Percentiles rank a stretch among this genome's conserved stretches.
Conservation (phyloP, 257 asterid species). For the Nyctanthes arbortristis region DNA sequence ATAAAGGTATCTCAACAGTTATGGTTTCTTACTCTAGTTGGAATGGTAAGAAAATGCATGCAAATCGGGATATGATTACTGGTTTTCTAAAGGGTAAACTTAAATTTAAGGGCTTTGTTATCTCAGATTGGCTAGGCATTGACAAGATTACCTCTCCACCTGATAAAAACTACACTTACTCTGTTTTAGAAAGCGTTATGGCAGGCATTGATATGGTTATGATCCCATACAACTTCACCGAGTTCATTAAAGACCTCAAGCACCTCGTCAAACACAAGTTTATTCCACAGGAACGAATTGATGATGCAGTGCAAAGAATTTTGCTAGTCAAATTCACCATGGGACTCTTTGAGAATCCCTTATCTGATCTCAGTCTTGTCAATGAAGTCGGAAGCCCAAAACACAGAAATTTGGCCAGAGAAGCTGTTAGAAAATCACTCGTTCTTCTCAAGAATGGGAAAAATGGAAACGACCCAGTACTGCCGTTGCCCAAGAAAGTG, state of each 20-base stretch:
- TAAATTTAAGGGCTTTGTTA: too few relatives aligned
- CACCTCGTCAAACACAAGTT: conserved; percentile 25
- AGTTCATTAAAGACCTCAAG: conserved; percentile 27
- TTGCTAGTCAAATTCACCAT: conserved; percentile 30
- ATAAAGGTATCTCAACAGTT: conserved; percentile 26
- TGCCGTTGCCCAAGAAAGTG: conserved; percentile 26
- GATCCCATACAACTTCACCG: conserved; percentile 18
- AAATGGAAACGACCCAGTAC: conserved; percentile 21
- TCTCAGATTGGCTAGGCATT: too few relatives aligned
- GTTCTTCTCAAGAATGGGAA: conserved; percentile 33
- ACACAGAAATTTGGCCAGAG: conserved; percentile 36
- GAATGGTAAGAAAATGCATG: too few relatives aligned
- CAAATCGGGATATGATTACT: too few relatives aligned
- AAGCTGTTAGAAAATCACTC: conserved; percentile 35
- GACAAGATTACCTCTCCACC: too few relatives aligned
- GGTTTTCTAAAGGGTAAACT: too few relatives aligned
- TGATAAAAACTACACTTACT: too few relatives aligned
- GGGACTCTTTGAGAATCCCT: conserved; percentile 36
- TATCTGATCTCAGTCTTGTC: conserved; percentile 27
- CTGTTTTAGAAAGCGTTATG: too few relatives aligned
- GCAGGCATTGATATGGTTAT: conserved; percentile 32
- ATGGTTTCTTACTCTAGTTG: conserved; percentile 37
- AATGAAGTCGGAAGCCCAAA: conserved; percentile 19
- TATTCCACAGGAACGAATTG: conserved; percentile 23
- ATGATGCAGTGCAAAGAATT: conserved; percentile 34